Base-by-base conservation (phyloP, 2,329 filamentous ascomycete genomes). In the Penicillium sp. region DNA sequence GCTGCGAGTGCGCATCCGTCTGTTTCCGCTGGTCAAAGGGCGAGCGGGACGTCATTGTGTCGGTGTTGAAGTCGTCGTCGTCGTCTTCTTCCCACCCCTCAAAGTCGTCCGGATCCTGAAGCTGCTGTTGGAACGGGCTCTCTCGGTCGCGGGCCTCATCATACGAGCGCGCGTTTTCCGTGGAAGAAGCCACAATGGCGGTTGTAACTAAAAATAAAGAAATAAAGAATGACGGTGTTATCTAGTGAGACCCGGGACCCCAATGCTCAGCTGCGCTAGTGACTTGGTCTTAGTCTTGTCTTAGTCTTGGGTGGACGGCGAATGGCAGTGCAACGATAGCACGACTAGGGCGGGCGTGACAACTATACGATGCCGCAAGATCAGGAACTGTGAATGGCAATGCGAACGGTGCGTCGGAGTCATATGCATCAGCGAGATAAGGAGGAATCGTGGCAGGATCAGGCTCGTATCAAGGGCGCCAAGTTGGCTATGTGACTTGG, bases 1-100 rank as follows among this genome's bases (percentile, higher is more conserved):
- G 74, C 54, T 81, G 74, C 49, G 75, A 74, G 48, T 78, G 78
- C 57, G 76, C 77, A 57, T 81, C 77, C 11, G 23, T 53, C 14
- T 12, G 26, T 2, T 71, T 69, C 16, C 77, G 75, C 52, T 75
- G 77, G 61, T 78, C 73, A 65, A 79, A 73, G 48, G 76, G 68
- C 18, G 81, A 75, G 60, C 78, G 75, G 60, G 68, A 74, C 53
- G 73, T 67, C 65, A 80, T 75, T 33, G 77, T 74, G 67, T 76
- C 76, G 61, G 75, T 28, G 30, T 45, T 18, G 7, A 51, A 16
- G 42, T 47, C 42, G 42, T 54, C 43, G 26, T 50, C 45, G 47
- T 48, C 20, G 16, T 54, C 51, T 28, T 45, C 47, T 23, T 59
- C 52, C 50, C 45, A 50, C 48, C 21, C 40, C 38, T 51, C 42